Evolutionary conservation across 805 yeast species (phyloP).

Genomic region (Monosporozyma solicola): DNA sequence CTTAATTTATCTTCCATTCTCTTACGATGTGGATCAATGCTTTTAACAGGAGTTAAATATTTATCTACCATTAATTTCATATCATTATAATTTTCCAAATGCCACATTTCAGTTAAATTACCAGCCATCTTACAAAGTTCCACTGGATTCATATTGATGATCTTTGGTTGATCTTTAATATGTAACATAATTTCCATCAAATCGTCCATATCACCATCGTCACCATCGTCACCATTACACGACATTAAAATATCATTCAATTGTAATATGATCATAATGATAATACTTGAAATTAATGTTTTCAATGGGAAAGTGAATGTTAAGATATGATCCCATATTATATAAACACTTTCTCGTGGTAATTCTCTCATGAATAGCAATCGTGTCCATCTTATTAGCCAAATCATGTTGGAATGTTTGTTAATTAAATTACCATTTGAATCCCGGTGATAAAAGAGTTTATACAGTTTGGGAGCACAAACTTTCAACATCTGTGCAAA

Average conservation of each 20-base stretch:
- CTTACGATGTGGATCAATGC: slow-evolving; percentile 18
- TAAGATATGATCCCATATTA: slow-evolving; percentile 27
- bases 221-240: slow-evolving; percentile 20
- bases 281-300: slow-evolving; percentile 17
- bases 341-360: slow-evolving; percentile 15
- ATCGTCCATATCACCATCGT: slow-evolving; percentile 26
- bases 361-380: slow-evolving; percentile 25
- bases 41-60: slow-evolving; percentile 9
- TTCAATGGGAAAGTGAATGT: slow-evolving; percentile 19
- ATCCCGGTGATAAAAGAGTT: slow-evolving; percentile 7
- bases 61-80: slow-evolving; percentile 17
- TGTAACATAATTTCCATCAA: slow-evolving; percentile 22
- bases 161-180: slow-evolving; percentile 9
- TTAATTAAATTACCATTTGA: slow-evolving; percentile 2
- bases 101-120: slow-evolving; percentile 22
- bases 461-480: slow-evolving; percentile 14
- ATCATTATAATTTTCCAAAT: slow-evolving; percentile 12
- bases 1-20: slow-evolving; percentile 22
- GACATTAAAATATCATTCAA: background rate
- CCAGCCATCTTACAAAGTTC: slow-evolving; percentile 22
- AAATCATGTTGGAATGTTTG: slow-evolving; percentile 15
- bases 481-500: slow-evolving; percentile 17
- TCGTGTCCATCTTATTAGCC: slow-evolving; percentile 30
- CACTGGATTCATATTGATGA: slow-evolving; percentile 11
- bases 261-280: slow-evolving; percentile 16